Evolutionary conservation across 2,329 filamentous ascomycete species (phyloP).

Genomic region (Madurella fahalii): DNA sequence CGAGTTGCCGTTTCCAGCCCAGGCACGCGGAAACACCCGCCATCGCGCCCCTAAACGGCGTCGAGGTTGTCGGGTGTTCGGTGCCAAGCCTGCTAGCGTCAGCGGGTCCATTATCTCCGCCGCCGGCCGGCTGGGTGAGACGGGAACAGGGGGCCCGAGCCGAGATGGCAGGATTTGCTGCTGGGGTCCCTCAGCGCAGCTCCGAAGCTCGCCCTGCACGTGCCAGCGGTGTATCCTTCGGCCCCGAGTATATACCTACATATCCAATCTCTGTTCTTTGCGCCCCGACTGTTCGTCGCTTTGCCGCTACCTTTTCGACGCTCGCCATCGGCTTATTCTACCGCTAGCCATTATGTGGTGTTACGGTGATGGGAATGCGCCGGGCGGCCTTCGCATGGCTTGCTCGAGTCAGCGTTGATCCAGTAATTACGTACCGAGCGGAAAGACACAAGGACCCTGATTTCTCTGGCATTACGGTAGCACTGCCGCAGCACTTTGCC

Average conservation of each 20-base stretch:
- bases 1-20: not conserved
- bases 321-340: too few relatives aligned
- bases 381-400: too few relatives aligned
- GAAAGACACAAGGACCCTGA: not conserved
- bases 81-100: constrained; percentile 7
- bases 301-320: too few relatives aligned
- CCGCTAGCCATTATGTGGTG: too few relatives aligned
- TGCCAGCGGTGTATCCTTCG: too few relatives aligned
- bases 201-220: not conserved
- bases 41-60: constrained; percentile 3
- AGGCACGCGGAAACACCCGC: constrained; percentile 16
- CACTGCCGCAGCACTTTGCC: not conserved
- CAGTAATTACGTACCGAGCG: not conserved
- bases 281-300: too few relatives aligned
- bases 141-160: constrained; percentile 14
- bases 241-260: too few relatives aligned
- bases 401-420: not conserved
- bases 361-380: too few relatives aligned
- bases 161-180: constrained; percentile 3
- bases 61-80: not conserved
- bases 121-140: constrained; percentile 19
- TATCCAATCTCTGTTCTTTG: too few relatives aligned
- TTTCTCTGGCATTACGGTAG: not conserved
- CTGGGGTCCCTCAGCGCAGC: not conserved
- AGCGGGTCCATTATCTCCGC: constrained; percentile 25